These are phyloP conservation scores for Fusarium algeriense DNA, from an alignment of 2,329 filamentous ascomycete genomes.

Conservation along the genomic window DNA sequence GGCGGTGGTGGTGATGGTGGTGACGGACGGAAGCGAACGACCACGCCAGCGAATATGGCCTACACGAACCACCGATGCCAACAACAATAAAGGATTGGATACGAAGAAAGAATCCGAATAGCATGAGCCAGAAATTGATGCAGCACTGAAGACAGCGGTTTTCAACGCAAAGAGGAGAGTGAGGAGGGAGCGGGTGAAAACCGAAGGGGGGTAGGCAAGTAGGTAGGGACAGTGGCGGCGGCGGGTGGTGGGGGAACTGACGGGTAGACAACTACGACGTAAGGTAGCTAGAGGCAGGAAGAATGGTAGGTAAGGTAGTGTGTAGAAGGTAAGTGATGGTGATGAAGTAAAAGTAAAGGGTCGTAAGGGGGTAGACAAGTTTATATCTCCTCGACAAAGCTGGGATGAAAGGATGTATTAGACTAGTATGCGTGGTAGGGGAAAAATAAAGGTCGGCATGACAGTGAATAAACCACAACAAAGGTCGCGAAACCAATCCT, in stretches of 20 bases:
- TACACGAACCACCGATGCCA: constrained; percentile 14
- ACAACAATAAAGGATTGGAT: background rate
- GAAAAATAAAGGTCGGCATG: background rate
- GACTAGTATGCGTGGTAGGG: background rate
- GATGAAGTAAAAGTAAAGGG: background rate
- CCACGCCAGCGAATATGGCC: background rate
- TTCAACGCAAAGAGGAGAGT: background rate
- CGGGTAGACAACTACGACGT: background rate
- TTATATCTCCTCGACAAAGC: background rate
- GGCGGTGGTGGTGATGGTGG: background rate
- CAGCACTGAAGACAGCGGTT: background rate
- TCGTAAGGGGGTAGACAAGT: background rate
- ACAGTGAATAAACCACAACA: background rate
- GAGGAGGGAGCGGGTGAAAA: background rate
- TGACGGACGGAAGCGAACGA: background rate
- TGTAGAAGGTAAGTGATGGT: background rate
- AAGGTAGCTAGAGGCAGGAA: background rate
- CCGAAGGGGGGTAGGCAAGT: background rate
- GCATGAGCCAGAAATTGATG: background rate
- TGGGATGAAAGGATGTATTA: background rate
- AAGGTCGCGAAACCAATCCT: background rate
- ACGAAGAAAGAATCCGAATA: background rate
- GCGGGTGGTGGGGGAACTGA: background rate
- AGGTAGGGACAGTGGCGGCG: background rate
- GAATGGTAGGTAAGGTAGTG: background rate